Conservation (phyloP, 768 basidiomycete genomes). For the Suillus subaureus region DNA sequence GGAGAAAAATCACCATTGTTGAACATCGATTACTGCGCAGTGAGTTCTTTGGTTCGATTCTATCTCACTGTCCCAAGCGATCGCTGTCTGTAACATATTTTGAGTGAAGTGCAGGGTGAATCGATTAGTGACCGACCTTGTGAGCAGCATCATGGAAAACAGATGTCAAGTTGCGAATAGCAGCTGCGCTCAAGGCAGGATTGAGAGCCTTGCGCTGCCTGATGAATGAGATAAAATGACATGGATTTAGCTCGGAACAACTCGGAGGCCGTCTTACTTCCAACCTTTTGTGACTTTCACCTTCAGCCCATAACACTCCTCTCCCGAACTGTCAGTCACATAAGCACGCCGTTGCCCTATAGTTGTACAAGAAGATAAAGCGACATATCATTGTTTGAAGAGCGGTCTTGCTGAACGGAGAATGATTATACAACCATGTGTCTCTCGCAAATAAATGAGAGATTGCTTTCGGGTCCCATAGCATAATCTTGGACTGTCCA, state of each 20-base stretch:
- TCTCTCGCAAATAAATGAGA: constrained; percentile 52
- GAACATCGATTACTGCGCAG: not conserved
- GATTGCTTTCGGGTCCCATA: constrained; percentile 49
- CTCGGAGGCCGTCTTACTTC: not conserved
- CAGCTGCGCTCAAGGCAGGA: constrained; percentile 55
- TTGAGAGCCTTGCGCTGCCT: constrained; percentile 54
- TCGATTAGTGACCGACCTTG: constrained; percentile 36
- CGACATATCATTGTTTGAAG: constrained; percentile 43
- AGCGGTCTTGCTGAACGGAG: constrained; percentile 35
- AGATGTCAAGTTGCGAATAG: constrained; percentile 46
- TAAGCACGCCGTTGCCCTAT: not conserved
- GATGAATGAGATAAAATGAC: not conserved
- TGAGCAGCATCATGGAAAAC: constrained; percentile 56
- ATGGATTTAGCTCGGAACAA: not conserved
- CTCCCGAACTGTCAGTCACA: constrained; percentile 18
- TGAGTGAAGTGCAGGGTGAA: not conserved
- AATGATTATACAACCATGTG: constrained; percentile 47
- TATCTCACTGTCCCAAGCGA: not conserved
- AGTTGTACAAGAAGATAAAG: not conserved
- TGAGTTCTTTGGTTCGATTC: not conserved
- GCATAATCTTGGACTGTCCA: constrained; percentile 35
- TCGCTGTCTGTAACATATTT: not conserved
- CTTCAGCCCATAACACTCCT: constrained; percentile 36
- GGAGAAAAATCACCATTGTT: not conserved
- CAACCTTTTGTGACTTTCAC: constrained; percentile 17